Base-by-base conservation (phyloP, 352 stramenopile species). In the Phytophthora megakarya region DNA sequence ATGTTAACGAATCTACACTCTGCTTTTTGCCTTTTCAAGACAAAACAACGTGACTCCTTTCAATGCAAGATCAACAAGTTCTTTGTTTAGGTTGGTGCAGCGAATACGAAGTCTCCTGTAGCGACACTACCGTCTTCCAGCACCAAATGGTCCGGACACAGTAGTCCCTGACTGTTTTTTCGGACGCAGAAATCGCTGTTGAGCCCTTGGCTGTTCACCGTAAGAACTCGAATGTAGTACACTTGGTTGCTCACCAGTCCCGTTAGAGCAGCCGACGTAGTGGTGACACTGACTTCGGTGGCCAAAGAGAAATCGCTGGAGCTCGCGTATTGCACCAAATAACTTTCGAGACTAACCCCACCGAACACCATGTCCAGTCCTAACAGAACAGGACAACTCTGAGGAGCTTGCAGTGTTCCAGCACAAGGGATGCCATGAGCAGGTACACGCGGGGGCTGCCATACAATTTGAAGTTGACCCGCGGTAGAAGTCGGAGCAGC, bases 311-410 rank as follows among this genome's bases (percentile, higher is more conserved):
- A 97, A 30, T 79, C 73, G 33, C 67, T 84, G 16, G 64, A 79
- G 13, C 70, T 68, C 0, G 80, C 73, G 86, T 91, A 98, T 67
- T 99, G 94, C n/a, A 99, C 85, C 5, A 97, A 48, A 73, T 98
- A 99, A 22, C 85, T 86, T 62, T 90, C 83, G 15, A 99, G 87
- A 35, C 75, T 80, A 35, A 87, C 88, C 40, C 96, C 97, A 22
- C 94, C 95, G 68, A 91, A 91, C 6, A 96, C 93, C 32, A 93
- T 90, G 65, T 97, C 97, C 3, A 90, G 60, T 28, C 78, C 89
- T 39, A 85, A 76, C 16, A 83, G 75, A 37, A 81, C 51, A 1
- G 84, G 81, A 45, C 86, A 94, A 46, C 70, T 71, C 37, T 80
- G 51, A 22, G 86, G 84, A 12, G 78, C 63, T 28, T 82, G 59